Base-by-base conservation (phyloP, 331 rosid genomes). In the Pyrus hybrid region DNA sequence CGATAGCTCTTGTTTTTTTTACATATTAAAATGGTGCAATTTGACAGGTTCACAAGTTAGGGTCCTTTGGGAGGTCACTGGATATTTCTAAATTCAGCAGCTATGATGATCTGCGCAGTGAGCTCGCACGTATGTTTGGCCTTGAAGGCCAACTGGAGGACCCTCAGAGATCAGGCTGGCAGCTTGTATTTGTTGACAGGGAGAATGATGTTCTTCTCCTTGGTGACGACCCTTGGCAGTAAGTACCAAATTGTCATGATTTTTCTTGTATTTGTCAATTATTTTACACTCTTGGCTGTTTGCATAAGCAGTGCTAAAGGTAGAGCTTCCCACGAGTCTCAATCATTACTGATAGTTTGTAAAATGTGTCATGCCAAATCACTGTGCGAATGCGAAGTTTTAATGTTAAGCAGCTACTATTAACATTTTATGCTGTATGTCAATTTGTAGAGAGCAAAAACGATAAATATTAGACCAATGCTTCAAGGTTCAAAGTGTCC, bases 141-240 rank as follows among this genome's bases (percentile, higher is more conserved):
- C 82, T 82, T 67, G 82, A 82, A 82, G 85, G 85, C 85, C 85
- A 77, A 68, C 65, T 82, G 66, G 73, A 82, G 76, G 85, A 82
- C 67, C 85, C 85, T 77, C 85, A 67, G 85, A 82, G 85, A 82
- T 82, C 85, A 82, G 85, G 85, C 85, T 82, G 85, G 85, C 85
- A 82, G 85, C 85, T 82, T 82, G 85, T 82, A 72, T 77, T 82
- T 63, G 82, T 77, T 22, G 85, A 82, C 85, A 62, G 85, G 82
- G 85, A 82, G 82, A 73, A 82, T 82, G 85, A 82, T 73, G 76
- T 82, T 73, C 85, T 82, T 82, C 85, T 82, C 79, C 85, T 82
- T 14, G 85, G 85, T 43, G 85, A 82, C 62, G 85, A 82, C 76
- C 85, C 85, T 68, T 82, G 85, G 85, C 85, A 82, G 85, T 82